Evolutionary conservation across 352 stramenopile species (phyloP).

Genomic region (Pythium guiyangense): DNA sequence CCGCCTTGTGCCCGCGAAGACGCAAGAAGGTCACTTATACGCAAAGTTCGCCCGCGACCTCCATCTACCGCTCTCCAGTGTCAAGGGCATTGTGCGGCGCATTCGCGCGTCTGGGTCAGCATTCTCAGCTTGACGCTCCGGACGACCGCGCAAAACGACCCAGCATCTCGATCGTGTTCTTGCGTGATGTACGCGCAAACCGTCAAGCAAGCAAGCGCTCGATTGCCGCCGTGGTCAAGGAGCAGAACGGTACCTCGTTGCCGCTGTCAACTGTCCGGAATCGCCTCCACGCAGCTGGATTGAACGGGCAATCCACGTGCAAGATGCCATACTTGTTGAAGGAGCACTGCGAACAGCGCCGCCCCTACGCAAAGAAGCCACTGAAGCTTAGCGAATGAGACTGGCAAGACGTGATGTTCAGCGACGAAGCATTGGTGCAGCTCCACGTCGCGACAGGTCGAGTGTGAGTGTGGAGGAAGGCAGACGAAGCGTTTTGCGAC

Average conservation of each 20-base stretch:
- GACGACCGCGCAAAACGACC: not conserved
- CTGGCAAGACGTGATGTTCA: not conserved
- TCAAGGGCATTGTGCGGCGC: conserved; percentile 2
- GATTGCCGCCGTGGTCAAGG: not conserved
- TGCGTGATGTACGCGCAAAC: not conserved
- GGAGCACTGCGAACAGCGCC: not conserved
- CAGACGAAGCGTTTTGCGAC: not conserved
- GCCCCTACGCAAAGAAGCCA: not conserved
- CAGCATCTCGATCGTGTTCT: not conserved
- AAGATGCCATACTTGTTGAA: not conserved
- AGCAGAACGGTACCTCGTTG: not conserved
- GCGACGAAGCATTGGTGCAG: not conserved
- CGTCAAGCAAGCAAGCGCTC: not conserved
- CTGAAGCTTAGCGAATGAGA: not conserved
- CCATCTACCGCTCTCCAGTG: not conserved
- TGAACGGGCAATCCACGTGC: not conserved
- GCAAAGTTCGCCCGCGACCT: not conserved
- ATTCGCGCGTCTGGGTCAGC: not conserved
- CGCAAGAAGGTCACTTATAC: not conserved
- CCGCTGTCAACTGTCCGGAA: not conserved
- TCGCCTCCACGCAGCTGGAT: not conserved
- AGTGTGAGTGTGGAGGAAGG: conserved; percentile 2
- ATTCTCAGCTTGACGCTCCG: not conserved
- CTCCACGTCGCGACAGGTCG: not conserved
- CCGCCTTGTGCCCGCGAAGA: not conserved